Base-by-base conservation (phyloP, 2,329 filamentous ascomycete genomes). In the Beauveria varroae region DNA sequence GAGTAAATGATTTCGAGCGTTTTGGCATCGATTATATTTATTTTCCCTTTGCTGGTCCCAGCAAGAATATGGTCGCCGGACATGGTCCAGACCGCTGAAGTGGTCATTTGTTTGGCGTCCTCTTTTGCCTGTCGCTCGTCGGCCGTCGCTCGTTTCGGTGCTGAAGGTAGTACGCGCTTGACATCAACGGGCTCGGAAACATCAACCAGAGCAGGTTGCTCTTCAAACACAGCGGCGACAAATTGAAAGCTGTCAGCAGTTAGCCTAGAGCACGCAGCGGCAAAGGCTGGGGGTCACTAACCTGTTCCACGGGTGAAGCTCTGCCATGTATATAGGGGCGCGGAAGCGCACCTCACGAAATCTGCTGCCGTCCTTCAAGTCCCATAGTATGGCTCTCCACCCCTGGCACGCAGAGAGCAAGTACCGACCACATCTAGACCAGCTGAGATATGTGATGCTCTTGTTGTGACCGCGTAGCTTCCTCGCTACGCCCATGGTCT, bases 371-470 rank as follows among this genome's bases (percentile, higher is more conserved):
- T 85, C 79, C 59, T 83, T 83, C 62, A 99, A 79, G 74, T 99
- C 95, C 95, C 95, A 99, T 0, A 99, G 81, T 56, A 96, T 92
- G 65, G 90, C 93, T 75, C 96, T 96, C 90, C 93, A 98, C 70
- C 96, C 95, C 73, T 97, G 91, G 50, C 92, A 96, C 12, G 92
- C 90, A 62, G 91, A 96, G 62, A 99, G 83, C 57, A 99, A 81
- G 74, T 96, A 98, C 66, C 91, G 85, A 28, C 95, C 93, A 75
- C 92, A 91, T 68, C 88, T 84, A 57, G 93, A 97, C 95, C 95
- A 99, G 78, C 93, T 96, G 63, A 99, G 76, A 57, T 91, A 96
- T 68, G 96, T 93, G 62, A 99, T 93, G 72, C 95, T 93, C 71
- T 91, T 88, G 56, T 90, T 96, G 76, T 99, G 95, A 14, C 93